A percentile compares a stretch with the other conserved stretches of the same genome.
phyloP scores from a whole-genome alignment of 1,284 basidiomycete genomes.

The Tilletia horrida region DNA sequence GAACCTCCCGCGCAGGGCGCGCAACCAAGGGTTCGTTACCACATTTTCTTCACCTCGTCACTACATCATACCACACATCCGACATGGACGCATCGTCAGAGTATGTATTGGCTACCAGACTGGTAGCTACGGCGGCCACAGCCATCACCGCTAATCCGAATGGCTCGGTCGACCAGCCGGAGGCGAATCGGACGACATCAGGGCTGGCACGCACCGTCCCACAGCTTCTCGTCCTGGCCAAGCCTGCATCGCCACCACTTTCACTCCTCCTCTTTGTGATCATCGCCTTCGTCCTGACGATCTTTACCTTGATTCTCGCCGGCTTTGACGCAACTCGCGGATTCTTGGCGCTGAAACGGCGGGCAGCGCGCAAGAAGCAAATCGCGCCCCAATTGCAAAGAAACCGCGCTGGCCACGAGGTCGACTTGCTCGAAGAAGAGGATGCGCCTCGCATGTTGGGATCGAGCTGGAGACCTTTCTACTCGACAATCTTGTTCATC shows the following conservation, averaged over 20 bases:
- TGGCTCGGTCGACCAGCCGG: not conserved
- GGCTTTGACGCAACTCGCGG: constrained; percentile 1
- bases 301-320: not conserved
- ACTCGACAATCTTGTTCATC: not conserved
- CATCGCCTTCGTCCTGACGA: constrained; percentile 5
- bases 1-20: not conserved
- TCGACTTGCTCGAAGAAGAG: constrained; percentile 12
- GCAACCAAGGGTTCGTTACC: not conserved
- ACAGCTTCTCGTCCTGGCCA: not conserved
- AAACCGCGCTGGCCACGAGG: not conserved
- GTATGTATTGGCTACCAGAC: not conserved
- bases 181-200: not conserved
- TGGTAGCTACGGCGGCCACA: constrained; percentile 6
- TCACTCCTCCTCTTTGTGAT: constrained; percentile 4
- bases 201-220: not conserved
- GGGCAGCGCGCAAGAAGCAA: not conserved
- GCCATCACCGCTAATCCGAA: not conserved
- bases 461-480: constrained; percentile 3
- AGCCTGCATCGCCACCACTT: not conserved
- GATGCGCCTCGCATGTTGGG: not conserved
- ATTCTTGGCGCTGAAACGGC: not conserved
- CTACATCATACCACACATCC: not conserved
- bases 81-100: constrained; percentile 3
- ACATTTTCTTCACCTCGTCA: not conserved
- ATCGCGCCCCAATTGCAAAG: not conserved